A percentile compares a stretch with the other conserved stretches of the same genome.
Conservation (phyloP, 441 rosid species). For the Gossypium lobatum region DNA sequence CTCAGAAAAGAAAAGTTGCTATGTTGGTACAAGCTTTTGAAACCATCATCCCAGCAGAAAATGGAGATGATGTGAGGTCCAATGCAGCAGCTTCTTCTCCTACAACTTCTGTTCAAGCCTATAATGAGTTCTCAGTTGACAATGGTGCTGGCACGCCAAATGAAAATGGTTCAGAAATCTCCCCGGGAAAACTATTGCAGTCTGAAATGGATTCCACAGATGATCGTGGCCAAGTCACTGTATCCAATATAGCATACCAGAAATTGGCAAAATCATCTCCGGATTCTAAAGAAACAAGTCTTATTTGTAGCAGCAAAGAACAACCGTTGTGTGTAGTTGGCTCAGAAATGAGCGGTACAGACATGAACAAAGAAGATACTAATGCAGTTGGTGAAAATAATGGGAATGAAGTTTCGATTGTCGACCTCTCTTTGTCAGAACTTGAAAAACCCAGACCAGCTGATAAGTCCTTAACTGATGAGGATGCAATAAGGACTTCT, state of each 20-base stretch:
- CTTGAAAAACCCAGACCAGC: not conserved
- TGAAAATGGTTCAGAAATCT: constrained; percentile 12
- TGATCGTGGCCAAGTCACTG: constrained; percentile 13
- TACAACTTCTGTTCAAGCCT: constrained; percentile 20
- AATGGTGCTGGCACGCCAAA: constrained; percentile 2
- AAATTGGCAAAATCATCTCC: constrained; percentile 10
- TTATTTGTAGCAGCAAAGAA: not conserved
- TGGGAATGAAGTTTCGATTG: constrained; percentile 1
- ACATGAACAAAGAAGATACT: constrained; percentile 18
- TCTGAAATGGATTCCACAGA: constrained; percentile 18
- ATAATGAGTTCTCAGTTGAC: constrained; percentile 8
- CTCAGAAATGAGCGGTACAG: constrained; percentile 14
- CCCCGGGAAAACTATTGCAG: constrained; percentile 7
- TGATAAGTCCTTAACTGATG: constrained; percentile 18
- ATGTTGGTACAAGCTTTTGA: constrained; percentile 89
- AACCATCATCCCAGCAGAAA: constrained; percentile 43
- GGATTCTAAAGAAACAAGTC: constrained; percentile 17
- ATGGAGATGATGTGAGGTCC: constrained; percentile 9
- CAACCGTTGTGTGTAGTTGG: not conserved
- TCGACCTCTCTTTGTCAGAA: not conserved
- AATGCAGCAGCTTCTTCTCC: constrained; percentile 23
- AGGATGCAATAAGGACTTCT: constrained; percentile 13
- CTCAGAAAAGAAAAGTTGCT: constrained; percentile 76
- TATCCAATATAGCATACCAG: constrained; percentile 5
- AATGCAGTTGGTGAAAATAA: constrained; percentile 11